Base-by-base conservation (phyloP, 768 basidiomycete species). In the Mycena chlorophos region DNA sequence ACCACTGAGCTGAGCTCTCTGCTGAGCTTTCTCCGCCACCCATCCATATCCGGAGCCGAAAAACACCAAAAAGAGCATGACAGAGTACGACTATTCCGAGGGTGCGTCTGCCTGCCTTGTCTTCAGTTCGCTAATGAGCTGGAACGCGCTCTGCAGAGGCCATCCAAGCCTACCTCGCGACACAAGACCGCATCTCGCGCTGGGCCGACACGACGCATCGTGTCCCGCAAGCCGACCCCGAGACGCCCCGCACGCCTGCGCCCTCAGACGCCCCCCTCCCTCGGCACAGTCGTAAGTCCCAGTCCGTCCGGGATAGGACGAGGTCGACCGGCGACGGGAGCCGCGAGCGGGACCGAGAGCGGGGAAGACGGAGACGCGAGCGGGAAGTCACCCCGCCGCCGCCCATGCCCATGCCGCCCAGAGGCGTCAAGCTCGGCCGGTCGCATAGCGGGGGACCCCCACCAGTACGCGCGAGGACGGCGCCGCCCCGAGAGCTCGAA, bases 71-170 rank as follows among this genome's bases (percentile, higher is more conserved):
- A 34, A 34, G 31, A 40, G 19, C 8, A 46, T 46, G 45, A 46
- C 45, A 28, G 45, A 46, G 27, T 46, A 46, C 45, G 45, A 46
- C 45, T 46, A 46, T 25, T 25, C 23, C 45, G 45, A 46, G 26
- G 45, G n/a, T n/a, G n/a, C n/a, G n/a, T n/a, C n/a, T n/a, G n/a
- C n/a, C n/a, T n/a, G n/a, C n/a, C n/a, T n/a, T n/a, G n/a, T n/a
- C n/a, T n/a, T n/a, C n/a, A n/a, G n/a, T n/a, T n/a, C n/a, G n/a
- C n/a, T n/a, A n/a, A n/a, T n/a, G n/a, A n/a, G n/a, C n/a, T n/a
- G n/a, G n/a, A n/a, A n/a, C n/a, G n/a, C n/a, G n/a, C n/a, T n/a
- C n/a, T n/a, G n/a, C n/a, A n/a, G n/a, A 46, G 22, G 45, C 45
- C 23, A 10, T 46, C 23, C 12, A 22, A 25, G 23, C 20, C 23